Conservation (phyloP, 139 green algal species). For the Chlorella sorokiniana region DNA sequence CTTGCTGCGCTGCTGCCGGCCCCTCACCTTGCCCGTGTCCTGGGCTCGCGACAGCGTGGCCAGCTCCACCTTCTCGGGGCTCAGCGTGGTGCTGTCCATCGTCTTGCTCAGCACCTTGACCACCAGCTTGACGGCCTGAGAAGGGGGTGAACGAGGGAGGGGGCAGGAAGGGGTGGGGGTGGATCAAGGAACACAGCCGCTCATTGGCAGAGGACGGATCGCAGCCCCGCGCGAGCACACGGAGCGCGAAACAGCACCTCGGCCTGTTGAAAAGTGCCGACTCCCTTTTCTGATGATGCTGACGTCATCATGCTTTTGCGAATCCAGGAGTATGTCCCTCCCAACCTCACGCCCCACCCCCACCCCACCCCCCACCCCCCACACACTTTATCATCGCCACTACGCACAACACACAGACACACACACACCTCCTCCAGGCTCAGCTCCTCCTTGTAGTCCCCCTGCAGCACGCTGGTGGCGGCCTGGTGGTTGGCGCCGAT, state of each 20-base stretch:
- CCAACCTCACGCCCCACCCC: neutral
- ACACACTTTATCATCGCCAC: neutral
- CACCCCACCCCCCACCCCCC: neutral
- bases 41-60: constrained; percentile 75
- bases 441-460: constrained; percentile 90
- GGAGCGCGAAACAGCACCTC: too few species aligned
- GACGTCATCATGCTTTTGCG: too few species aligned
- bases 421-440: constrained; percentile 58
- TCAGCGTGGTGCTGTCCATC: constrained; percentile 94
- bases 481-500: constrained; percentile 92
- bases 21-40: constrained; percentile 57
- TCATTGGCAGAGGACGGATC: neutral
- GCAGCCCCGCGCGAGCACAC: too few species aligned
- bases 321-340: neutral
- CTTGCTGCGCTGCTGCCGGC: neutral
- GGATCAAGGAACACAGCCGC: too few species aligned
- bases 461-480: constrained; percentile 90
- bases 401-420: neutral
- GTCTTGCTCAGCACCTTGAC: constrained; percentile 97
- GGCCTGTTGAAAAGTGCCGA: too few species aligned
- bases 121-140: constrained; percentile 75
- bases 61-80: constrained; percentile 95
- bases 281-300: neutral
- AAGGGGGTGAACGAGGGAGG: too few species aligned
- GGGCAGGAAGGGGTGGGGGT: neutral